Percentiles rank a stretch among this genome's conserved stretches.
phyloP scores from a whole-genome alignment of 2,329 filamentous ascomycete genomes.

The Aspergillus sp. region DNA sequence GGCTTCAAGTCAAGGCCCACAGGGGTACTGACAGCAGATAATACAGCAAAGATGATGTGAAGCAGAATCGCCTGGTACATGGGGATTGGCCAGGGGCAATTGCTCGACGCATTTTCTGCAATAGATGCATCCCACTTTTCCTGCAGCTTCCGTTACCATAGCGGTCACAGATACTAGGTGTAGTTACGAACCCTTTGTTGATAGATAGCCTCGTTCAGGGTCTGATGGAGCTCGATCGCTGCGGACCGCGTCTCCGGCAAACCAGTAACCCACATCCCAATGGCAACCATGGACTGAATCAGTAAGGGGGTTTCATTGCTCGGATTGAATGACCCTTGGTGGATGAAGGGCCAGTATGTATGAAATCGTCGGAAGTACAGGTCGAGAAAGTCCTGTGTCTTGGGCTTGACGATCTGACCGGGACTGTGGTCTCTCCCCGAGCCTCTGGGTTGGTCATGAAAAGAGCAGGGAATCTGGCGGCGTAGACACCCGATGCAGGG shows the following conservation, averaged over 20 bases:
- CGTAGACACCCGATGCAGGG: too few relatives aligned
- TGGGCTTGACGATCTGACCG: too few relatives aligned
- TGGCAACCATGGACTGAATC: constrained; percentile 26
- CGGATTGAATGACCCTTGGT: constrained; percentile 19
- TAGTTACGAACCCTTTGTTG: constrained; percentile 21
- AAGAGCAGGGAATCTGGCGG: too few relatives aligned
- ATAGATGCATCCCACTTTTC: constrained; percentile 22
- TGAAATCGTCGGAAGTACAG: not conserved
- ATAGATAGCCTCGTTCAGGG: constrained; percentile 20
- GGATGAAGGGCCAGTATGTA: constrained; percentile 28
- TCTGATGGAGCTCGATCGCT: constrained; percentile 23
- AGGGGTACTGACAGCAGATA: not conserved
- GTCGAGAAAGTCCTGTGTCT: too few relatives aligned
- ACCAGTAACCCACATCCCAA: constrained; percentile 25
- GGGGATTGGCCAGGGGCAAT: constrained; percentile 27
- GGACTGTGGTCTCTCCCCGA: too few relatives aligned
- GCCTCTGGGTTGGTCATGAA: too few relatives aligned
- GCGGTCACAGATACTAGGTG: too few relatives aligned
- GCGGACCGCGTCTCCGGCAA: constrained; percentile 15
- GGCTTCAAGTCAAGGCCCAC: constrained; percentile 15
- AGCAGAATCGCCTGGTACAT: constrained; percentile 32
- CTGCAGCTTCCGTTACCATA: constrained; percentile 10
- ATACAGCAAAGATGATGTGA: constrained; percentile 26
- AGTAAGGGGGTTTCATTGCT: constrained; percentile 22
- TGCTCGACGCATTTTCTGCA: constrained; percentile 5